These are phyloP conservation scores for Geotrichum bryndzae DNA, from an alignment of 1,139 yeast species.

Conservation along the genomic window DNA sequence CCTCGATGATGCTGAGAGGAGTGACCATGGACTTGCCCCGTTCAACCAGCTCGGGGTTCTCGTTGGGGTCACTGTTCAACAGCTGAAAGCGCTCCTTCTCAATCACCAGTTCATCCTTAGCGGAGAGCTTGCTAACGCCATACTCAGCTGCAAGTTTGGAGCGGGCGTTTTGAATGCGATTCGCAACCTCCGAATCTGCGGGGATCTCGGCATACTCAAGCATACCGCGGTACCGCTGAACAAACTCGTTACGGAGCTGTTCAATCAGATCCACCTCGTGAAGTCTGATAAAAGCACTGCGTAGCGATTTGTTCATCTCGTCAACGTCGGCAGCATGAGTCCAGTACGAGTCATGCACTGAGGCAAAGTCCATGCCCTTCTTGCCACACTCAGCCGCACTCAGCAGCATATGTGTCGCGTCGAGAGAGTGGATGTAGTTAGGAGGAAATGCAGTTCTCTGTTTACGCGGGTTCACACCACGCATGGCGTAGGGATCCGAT, in stretches of 20 bases:
- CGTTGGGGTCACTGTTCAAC: slow-evolving; percentile 41
- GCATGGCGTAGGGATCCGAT: slow-evolving; percentile 74
- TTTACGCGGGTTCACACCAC: slow-evolving; percentile 79
- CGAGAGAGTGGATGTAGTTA: slow-evolving; percentile 88
- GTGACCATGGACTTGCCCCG: slow-evolving; percentile 60
- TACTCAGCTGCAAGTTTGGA: slow-evolving; percentile 27
- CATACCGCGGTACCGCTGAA: slow-evolving; percentile 65
- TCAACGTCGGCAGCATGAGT: slow-evolving; percentile 88
- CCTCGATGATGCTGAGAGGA: slow-evolving; percentile 61
- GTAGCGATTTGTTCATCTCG: slow-evolving; percentile 60
- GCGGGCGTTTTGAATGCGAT: slow-evolving; percentile 47
- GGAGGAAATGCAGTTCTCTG: slow-evolving; percentile 96
- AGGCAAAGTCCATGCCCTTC: slow-evolving; percentile 69
- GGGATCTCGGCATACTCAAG: slow-evolving; percentile 55
- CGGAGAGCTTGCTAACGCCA: slow-evolving; percentile 45
- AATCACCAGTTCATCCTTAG: slow-evolving; percentile 66
- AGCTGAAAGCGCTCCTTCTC: slow-evolving; percentile 57
- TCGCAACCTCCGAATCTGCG: slow-evolving; percentile 48
- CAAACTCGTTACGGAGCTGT: slow-evolving; percentile 71
- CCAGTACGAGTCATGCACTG: slow-evolving; percentile 98
- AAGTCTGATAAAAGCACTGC: slow-evolving; percentile 73
- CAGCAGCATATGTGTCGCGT: slow-evolving; percentile 94
- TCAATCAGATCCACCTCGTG: slow-evolving; percentile 70
- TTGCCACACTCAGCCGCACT: slow-evolving; percentile 79
- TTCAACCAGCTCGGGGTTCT: slow-evolving; percentile 44